Conservation (phyloP, 2,329 filamentous ascomycete species). For the Tolypocladium nubicola region DNA sequence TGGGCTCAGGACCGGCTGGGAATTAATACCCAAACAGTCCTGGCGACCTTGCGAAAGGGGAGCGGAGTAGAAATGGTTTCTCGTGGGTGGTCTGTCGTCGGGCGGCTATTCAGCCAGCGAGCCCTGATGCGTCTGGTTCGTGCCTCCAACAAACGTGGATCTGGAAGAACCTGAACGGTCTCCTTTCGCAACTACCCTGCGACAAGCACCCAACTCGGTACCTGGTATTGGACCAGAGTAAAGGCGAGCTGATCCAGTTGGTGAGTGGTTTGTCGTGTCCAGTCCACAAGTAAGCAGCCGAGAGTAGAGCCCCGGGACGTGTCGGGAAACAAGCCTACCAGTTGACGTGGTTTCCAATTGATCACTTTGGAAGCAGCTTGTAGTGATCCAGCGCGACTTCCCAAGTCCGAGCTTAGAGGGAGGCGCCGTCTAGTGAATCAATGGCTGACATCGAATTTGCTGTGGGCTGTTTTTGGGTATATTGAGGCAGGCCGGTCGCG, state of each 20-base stretch:
- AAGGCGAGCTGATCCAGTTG: neutral
- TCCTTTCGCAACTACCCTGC: neutral
- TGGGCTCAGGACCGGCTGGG: conserved; percentile 19
- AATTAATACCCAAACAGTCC: conserved; percentile 24
- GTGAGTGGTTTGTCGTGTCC: neutral
- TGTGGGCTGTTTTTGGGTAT: neutral
- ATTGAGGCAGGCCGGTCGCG: neutral
- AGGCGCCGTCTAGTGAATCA: neutral
- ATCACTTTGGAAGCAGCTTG: neutral
- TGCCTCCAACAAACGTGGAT: neutral
- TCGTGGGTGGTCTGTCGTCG: neutral
- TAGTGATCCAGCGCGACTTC: neutral
- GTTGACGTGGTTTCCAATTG: neutral
- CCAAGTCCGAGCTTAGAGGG: neutral
- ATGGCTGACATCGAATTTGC: neutral
- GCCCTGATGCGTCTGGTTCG: neutral
- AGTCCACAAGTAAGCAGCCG: neutral
- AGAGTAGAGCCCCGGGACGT: neutral
- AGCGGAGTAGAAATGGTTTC: conserved; percentile 1
- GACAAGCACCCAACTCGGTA: neutral
- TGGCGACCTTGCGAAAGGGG: conserved; percentile 2
- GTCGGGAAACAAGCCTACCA: neutral
- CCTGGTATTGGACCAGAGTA: neutral
- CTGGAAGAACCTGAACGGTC: neutral
- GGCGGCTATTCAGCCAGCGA: neutral